Conservation (phyloP, 352 stramenopile genomes). For the Globisporangium cystogenes region DNA sequence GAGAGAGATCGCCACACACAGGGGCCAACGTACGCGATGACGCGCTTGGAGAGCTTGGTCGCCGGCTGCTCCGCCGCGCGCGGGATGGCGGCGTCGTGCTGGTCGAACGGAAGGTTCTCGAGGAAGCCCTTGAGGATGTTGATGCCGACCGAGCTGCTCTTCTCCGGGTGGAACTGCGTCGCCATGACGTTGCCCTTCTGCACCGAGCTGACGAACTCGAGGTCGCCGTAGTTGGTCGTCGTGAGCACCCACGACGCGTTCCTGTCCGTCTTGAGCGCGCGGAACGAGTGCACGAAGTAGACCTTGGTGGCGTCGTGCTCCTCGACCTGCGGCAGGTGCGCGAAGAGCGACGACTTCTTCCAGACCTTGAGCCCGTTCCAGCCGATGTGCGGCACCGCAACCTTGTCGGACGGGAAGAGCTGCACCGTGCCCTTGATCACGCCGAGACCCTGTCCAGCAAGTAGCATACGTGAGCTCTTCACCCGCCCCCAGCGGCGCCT, state of each 20-base stretch:
- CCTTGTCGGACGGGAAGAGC: slow-evolving; percentile 77
- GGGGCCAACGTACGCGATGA: slow-evolving; percentile 86
- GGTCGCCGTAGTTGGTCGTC: slow-evolving; percentile 93
- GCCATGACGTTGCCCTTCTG: slow-evolving; percentile 95
- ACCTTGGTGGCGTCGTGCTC: slow-evolving; percentile 45
- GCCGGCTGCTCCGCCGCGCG: slow-evolving; percentile 14
- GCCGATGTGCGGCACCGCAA: slow-evolving; percentile 95
- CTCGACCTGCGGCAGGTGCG: slow-evolving; percentile 28
- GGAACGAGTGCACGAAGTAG: slow-evolving; percentile 99
- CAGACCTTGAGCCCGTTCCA: slow-evolving; percentile 95
- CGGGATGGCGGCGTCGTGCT: slow-evolving; percentile 43
- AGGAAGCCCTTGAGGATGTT: slow-evolving; percentile 92
- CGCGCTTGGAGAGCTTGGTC: slow-evolving; percentile 91
- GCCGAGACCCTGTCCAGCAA: slow-evolving; percentile 83
- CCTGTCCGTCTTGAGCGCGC: slow-evolving; percentile 58
- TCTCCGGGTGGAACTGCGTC: slow-evolving; percentile 99
- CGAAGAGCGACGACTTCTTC: slow-evolving; percentile 80
- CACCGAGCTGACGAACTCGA: slow-evolving; percentile 92
- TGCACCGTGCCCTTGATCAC: slow-evolving; percentile 91
- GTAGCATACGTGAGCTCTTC: slow-evolving; percentile 2
- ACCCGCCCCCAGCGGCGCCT: too few relatives aligned
- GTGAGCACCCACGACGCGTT: slow-evolving; percentile 92
- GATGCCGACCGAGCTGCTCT: slow-evolving; percentile 92
- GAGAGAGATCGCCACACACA: slow-evolving; percentile 3
- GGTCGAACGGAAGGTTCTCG: slow-evolving; percentile 50